Evolutionary conservation across 176 grass and related monocot genomes (phyloP), one percentile per base, ranked within the genome.

Genomic region (Lolium perenne): DNA sequence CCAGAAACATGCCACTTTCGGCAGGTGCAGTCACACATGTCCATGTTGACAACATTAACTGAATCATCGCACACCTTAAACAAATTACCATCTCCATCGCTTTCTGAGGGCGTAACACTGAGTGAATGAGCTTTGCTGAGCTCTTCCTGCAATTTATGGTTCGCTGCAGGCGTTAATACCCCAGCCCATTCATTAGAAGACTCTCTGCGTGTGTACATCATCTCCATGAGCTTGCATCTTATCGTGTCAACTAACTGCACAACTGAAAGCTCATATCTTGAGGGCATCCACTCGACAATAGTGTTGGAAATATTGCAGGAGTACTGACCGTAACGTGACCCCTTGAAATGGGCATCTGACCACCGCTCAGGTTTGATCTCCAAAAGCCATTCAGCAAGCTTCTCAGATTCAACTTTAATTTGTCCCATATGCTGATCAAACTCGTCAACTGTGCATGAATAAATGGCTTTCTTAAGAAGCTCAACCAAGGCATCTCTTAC

Each of bases 291-390:
- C 21, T 94, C 85, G 40, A 69, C 81, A 85, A 99, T 85, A 53
- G 76, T 90, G 50, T 84, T 89, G 26, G 75, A 84, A 77, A 89
- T 87, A 91, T 82, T 89, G 18, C 90, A 99, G 1, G 92, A 95
- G 57, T 92, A 96, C 76, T 92, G 90, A 8, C 93, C 92, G 86
- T 93, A 83, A 8, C 97, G 85, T 62, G 63, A 62, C 20, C 97
- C 97, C 90, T 94, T 92, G 12, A 96, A 96, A 81, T 88, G 82
- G 56, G 97, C 97, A 89, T 99, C 94, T 79, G 97, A 99, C 97
- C 97, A 99, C 8, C 81, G 38, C 80, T 99, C 94, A 21, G 94
- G 97, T 86, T 99, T 96, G n/a, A 65, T 92, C 29, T 91, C 90
- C 77, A 93, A 71, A 86, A 99, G 83, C 97, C 97, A 99, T 59